Evolutionary conservation across 2,329 filamentous ascomycete species (phyloP).

Genomic region (Phialophora chinensis): DNA sequence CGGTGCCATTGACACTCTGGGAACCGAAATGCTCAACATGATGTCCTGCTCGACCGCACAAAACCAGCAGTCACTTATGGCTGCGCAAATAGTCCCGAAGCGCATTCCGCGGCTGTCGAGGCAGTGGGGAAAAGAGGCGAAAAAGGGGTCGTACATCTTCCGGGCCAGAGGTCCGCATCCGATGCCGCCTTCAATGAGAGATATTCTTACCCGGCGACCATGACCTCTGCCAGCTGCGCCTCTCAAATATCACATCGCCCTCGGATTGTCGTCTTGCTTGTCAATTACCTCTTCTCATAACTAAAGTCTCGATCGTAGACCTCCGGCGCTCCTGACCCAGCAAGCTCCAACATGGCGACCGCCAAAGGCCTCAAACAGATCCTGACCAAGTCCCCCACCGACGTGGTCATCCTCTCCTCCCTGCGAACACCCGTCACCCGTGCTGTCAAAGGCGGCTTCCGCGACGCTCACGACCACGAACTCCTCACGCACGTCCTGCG

Average conservation of each 20-base stretch:
- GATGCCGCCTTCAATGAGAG: slow-evolving; percentile 19
- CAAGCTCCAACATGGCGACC: slow-evolving; percentile 25
- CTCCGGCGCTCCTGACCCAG: neutral
- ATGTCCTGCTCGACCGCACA: neutral
- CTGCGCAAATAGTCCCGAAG: neutral
- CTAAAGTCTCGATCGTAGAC: neutral
- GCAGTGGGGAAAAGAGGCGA: neutral
- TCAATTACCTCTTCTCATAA: neutral
- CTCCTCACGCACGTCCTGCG: slow-evolving; percentile 69
- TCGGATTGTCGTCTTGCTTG: neutral
- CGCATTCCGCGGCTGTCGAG: neutral
- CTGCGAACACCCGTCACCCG: slow-evolving; percentile 86
- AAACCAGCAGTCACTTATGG: neutral
- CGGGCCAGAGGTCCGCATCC: slow-evolving; percentile 24
- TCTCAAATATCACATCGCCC: neutral
- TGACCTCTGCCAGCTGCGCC: neutral
- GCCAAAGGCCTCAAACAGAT: slow-evolving; percentile 74
- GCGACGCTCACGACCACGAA: slow-evolving; percentile 89
- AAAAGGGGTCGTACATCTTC: slow-evolving; percentile 9
- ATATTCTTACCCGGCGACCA: slow-evolving; percentile 24
- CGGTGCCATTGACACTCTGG: neutral
- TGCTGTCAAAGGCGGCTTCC: slow-evolving; percentile 80
- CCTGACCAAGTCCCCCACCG: slow-evolving; percentile 76
- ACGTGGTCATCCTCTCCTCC: slow-evolving; percentile 88
- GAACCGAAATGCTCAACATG: neutral